These are phyloP conservation scores for Aspergillus tamarii DNA, from an alignment of 2,329 filamentous ascomycete species.

Conservation along the genomic window DNA sequence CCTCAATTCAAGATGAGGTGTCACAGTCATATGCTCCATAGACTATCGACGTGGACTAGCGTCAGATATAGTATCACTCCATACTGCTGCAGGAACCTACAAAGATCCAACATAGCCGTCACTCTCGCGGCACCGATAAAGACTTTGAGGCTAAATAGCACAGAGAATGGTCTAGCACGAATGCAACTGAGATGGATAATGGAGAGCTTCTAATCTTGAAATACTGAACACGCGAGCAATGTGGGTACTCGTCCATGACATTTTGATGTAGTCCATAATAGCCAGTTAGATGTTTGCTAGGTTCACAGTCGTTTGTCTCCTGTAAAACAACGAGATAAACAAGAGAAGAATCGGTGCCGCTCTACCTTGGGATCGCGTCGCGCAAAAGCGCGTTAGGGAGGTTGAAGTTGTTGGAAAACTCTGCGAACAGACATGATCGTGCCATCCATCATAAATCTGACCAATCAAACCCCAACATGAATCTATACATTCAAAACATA, in stretches of 20 bases:
- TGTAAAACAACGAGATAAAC: neutral
- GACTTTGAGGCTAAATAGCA: neutral
- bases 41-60: neutral
- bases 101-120: neutral
- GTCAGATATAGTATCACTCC: neutral
- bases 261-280: neutral
- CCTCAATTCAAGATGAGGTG: neutral
- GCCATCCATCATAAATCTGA: too few species aligned
- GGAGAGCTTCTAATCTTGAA: neutral
- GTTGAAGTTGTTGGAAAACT: neutral
- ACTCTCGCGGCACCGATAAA: neutral
- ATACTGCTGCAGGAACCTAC: neutral
- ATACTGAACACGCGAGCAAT: neutral
- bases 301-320: neutral
- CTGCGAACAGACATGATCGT: too few species aligned
- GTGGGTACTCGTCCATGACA: neutral
- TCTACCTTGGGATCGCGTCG: neutral
- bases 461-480: too few species aligned
- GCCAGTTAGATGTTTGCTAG: neutral
- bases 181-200: neutral
- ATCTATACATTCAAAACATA: too few species aligned
- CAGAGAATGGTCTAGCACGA: neutral
- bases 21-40: neutral
- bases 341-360: neutral
- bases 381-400: neutral